A percentile compares a stretch with the other conserved stretches of the same genome.
Evolutionary conservation across 306 rosid species (phyloP).

Genomic region (peach (Prunus persica)): DNA sequence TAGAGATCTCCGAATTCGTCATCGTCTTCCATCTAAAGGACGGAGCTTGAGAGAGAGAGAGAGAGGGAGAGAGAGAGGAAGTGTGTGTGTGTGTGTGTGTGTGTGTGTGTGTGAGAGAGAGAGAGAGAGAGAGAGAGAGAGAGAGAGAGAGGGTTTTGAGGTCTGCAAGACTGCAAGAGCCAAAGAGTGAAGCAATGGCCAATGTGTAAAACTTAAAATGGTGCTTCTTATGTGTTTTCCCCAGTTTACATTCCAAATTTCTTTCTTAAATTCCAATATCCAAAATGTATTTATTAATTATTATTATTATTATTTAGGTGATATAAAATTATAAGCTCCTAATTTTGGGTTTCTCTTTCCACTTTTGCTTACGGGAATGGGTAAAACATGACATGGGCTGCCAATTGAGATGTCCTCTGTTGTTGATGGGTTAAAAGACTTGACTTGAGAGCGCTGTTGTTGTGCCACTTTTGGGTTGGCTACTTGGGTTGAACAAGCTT

Average conservation of each 20-base stretch:
- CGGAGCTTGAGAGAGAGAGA: neutral
- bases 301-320: neutral
- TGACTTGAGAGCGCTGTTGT: no score
- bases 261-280: neutral
- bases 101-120: neutral
- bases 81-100: neutral
- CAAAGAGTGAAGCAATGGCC: neutral
- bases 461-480: neutral
- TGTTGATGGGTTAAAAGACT: no score
- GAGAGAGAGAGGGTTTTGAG: conserved; percentile 26
- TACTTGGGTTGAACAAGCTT: neutral
- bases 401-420: no score
- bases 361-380: no score
- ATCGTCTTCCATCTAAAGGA: conserved; percentile 78
- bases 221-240: neutral
- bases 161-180: conserved; percentile 23
- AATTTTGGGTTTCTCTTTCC: no score
- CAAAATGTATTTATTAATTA: neutral
- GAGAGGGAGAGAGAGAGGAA: neutral
- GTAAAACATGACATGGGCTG: no score
- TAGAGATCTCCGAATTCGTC: conserved; percentile 99
- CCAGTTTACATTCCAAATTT: neutral
- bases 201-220: neutral
- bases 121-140: neutral
- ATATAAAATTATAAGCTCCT: no score